Evolutionary conservation across 2,329 filamentous ascomycete genomes (phyloP).

Genomic region (Penicillium sp.): DNA sequence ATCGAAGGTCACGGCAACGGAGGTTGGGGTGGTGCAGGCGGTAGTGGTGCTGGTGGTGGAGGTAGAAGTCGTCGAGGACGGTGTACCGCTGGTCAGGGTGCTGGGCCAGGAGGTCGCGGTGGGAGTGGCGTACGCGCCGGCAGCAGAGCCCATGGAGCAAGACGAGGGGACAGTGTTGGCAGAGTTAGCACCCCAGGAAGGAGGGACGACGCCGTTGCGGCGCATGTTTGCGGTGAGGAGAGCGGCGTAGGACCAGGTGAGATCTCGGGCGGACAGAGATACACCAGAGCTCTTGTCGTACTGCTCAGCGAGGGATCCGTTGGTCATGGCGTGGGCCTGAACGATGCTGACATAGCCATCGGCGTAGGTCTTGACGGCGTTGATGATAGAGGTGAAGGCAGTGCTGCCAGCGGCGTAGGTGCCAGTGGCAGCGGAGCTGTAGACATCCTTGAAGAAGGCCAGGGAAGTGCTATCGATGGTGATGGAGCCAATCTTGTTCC

Average conservation of each 20-base stretch:
- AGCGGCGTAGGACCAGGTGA: conserved; percentile 51
- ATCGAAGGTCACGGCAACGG: conserved; percentile 56
- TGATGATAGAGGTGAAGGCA: conserved; percentile 58
- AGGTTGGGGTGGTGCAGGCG: conserved; percentile 39
- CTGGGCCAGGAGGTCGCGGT: conserved; percentile 38
- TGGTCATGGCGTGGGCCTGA: conserved; percentile 31
- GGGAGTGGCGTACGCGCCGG: conserved; percentile 36
- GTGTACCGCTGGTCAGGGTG: conserved; percentile 26
- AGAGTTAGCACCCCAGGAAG: conserved; percentile 37
- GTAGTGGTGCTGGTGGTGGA: conserved; percentile 25
- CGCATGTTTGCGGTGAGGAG: conserved; percentile 42
- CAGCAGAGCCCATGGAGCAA: conserved; percentile 35
- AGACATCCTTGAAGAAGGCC: conserved; percentile 70
- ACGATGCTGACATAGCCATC: conserved; percentile 57
- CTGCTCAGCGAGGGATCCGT: conserved; percentile 45
- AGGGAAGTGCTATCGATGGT: conserved; percentile 66
- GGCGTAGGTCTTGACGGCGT: conserved; percentile 64
- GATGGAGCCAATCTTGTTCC: conserved; percentile 65
- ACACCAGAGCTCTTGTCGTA: conserved; percentile 38
- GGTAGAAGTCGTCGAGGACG: conserved; percentile 12
- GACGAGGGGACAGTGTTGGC: conserved; percentile 34
- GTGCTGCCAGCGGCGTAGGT: conserved; percentile 63
- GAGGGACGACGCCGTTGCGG: conserved; percentile 35
- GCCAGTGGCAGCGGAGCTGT: conserved; percentile 60
- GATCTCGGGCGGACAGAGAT: conserved; percentile 42